Percentiles rank a stretch among this genome's conserved stretches.
Evolutionary conservation across 1,139 yeast species (phyloP).

Genomic region (Lodderomyces oxycetoniae): DNA sequence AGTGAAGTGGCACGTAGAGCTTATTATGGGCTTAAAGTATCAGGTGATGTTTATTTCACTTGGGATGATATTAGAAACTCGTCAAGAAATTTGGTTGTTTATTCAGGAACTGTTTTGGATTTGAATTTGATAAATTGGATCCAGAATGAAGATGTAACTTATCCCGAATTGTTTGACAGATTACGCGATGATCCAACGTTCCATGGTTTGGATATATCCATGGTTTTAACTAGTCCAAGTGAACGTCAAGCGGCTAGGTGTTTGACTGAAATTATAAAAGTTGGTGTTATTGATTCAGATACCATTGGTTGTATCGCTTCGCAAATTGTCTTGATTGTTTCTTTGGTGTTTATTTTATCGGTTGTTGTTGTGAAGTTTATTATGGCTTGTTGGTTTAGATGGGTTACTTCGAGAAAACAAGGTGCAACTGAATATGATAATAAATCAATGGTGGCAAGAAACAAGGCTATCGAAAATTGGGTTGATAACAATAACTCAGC

Average conservation of each 20-base stretch:
- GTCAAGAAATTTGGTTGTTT: conserved; percentile 77
- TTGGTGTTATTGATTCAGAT: conserved; percentile 84
- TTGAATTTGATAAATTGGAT: conserved; percentile 74
- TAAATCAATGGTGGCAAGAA: conserved; percentile 42
- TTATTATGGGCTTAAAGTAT: conserved; percentile 55
- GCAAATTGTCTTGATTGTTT: conserved; percentile 68
- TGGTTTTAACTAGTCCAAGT: conserved; percentile 61
- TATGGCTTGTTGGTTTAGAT: conserved; percentile 84
- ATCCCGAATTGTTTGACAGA: conserved; percentile 67
- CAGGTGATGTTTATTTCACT: conserved; percentile 79
- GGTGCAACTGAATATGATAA: conserved; percentile 66
- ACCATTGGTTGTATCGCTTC: conserved; percentile 97
- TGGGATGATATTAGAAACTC: conserved; percentile 81
- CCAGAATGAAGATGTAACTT: conserved; percentile 58
- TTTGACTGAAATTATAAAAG: conserved; percentile 79
- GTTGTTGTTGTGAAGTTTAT: conserved; percentile 72
- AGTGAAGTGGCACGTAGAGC: conserved; percentile 60
- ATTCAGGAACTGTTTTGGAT: conserved; percentile 84
- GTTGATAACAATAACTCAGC: conserved; percentile 47
- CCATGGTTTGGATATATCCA: conserved; percentile 77
- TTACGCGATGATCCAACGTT: conserved; percentile 51
- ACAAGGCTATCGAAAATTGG: conserved; percentile 75
- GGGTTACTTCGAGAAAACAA: conserved; percentile 73
- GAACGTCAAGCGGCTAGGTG: conserved; percentile 78
- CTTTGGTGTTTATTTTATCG: conserved; percentile 78